Evolutionary conservation across 805 yeast species (phyloP).

Genomic region (Blastobotrys mokoenaii): DNA sequence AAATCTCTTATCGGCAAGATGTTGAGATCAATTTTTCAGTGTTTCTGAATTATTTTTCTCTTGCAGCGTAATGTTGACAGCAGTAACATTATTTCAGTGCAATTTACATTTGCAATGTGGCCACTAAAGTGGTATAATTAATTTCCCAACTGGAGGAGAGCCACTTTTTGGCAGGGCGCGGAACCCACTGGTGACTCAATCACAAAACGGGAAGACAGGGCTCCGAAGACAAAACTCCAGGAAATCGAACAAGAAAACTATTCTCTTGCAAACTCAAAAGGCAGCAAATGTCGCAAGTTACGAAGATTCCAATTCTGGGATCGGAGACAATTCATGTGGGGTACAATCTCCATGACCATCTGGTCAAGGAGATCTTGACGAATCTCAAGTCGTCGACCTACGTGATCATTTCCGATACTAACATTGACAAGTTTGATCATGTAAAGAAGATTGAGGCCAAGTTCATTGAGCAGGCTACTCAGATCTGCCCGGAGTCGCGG

Average conservation of each 20-base stretch:
- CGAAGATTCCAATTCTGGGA: conserved; percentile 39
- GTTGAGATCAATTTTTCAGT: no score
- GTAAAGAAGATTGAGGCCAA: conserved; percentile 46
- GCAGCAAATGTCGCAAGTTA: conserved; percentile 4
- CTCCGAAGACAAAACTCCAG: not conserved
- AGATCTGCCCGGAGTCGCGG: conserved; percentile 37
- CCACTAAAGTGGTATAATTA: no score
- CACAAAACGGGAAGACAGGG: no score
- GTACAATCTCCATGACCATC: conserved; percentile 64
- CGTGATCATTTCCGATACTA: conserved; percentile 81
- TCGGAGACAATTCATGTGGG: conserved; percentile 85
- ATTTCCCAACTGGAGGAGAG: no score
- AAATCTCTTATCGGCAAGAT: not conserved
- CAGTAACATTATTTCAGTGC: no score
- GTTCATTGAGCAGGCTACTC: conserved; percentile 33
- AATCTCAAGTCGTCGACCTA: conserved; percentile 78
- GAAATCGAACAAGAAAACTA: not conserved
- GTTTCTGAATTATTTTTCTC: no score
- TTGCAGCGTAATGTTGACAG: no score
- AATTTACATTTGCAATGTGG: no score
- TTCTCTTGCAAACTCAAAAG: not conserved
- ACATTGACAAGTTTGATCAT: conserved; percentile 40
- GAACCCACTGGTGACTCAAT: no score
- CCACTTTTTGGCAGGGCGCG: no score
- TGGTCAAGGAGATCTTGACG: conserved; percentile 56